Percentiles rank a stretch among this genome's conserved stretches.
Conservation (phyloP, 352 stramenopile genomes). For the Globisporangium takayamanum region DNA sequence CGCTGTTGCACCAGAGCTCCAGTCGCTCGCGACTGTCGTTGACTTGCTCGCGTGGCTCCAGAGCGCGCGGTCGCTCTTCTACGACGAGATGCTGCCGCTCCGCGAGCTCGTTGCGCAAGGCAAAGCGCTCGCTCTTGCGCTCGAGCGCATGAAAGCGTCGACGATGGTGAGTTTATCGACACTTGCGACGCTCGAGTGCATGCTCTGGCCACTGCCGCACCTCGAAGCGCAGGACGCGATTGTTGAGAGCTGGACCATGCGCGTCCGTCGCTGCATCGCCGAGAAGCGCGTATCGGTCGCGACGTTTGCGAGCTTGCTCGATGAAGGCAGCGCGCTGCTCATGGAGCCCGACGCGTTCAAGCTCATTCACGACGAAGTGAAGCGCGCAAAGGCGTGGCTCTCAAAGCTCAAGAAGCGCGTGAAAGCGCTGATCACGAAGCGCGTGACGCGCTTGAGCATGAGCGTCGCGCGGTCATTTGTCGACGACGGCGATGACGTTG, state of each 20-base stretch:
- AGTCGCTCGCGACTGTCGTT: constrained; percentile 38
- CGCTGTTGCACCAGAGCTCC: constrained; percentile 51
- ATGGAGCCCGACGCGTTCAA: constrained; percentile 77
- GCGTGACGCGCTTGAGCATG: constrained; percentile 58
- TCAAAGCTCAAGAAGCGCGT: constrained; percentile 81
- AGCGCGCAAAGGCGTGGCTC: constrained; percentile 75
- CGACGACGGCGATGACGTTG: constrained; percentile 75
- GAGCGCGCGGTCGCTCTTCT: constrained; percentile 69
- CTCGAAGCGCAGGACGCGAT: constrained; percentile 58
- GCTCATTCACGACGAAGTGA: constrained; percentile 73
- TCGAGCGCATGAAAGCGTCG: constrained; percentile 20
- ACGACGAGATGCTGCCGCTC: constrained; percentile 64
- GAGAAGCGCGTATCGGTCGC: constrained; percentile 52
- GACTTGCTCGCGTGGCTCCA: constrained; percentile 75
- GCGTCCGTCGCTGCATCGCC: constrained; percentile 49
- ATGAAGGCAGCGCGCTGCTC: constrained; percentile 47
- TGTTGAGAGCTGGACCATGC: constrained; percentile 53
- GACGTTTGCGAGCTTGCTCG: constrained; percentile 49
- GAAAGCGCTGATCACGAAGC: constrained; percentile 63
- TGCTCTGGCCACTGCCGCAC: constrained; percentile 74
- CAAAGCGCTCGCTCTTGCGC: constrained; percentile 22
- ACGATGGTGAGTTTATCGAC: constrained; percentile 23
- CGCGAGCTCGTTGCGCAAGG: constrained; percentile 55
- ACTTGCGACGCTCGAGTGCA: constrained; percentile 32
- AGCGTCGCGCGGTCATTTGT: constrained; percentile 54